Evolutionary conservation across 345 rosid species (phyloP), one percentile per base, ranked within the genome.

Genomic region (Murraya koenigii): DNA sequence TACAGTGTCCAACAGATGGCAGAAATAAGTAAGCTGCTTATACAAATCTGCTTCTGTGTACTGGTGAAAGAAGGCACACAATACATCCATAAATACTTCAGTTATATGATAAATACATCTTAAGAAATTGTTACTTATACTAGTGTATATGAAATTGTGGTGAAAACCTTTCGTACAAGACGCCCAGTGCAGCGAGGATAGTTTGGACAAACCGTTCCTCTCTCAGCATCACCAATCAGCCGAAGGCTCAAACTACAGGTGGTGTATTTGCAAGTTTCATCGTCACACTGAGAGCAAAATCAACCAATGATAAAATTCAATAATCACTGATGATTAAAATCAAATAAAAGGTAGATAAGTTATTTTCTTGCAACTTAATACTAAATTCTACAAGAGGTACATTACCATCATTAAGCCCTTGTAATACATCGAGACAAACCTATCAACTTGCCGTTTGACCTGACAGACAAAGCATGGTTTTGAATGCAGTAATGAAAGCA

Each of bases 131-230:
- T 68, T 25, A 9, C 33, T 60, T 47, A 32, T 5, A 1, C 19
- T 28, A 22, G 60, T 44, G 36, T 69, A n/a, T 15, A 17, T 20
- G 13, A 75, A 64, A 59, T 69, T 44, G 58, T 9, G 56, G 61
- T 7, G 17, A 55, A 69, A 92, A 52, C 99, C 99, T 89, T 90
- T 89, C 93, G 83, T 70, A 85, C 69, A 60, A 96, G 97, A 75
- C 80, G 89, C 6, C 99, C 99, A 23, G 88, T 89, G 71, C 99
- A 96, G 69, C 89, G 92, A 39, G 99, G 99, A 82, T 96, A 91
- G 80, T 88, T 93, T 33, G 97, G 95, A 83, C 99, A 96, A 79
- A 91, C 92, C n/a, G 99, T 96, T 72, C 99, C 99, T n/a, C 84
- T 87, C 78, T 94, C 99, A 25, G 91, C 87, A 75, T 92, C 98